These are phyloP conservation scores for Claviceps quebecensis DNA, from an alignment of 2,329 filamentous ascomycete species.

Conservation along the genomic window DNA sequence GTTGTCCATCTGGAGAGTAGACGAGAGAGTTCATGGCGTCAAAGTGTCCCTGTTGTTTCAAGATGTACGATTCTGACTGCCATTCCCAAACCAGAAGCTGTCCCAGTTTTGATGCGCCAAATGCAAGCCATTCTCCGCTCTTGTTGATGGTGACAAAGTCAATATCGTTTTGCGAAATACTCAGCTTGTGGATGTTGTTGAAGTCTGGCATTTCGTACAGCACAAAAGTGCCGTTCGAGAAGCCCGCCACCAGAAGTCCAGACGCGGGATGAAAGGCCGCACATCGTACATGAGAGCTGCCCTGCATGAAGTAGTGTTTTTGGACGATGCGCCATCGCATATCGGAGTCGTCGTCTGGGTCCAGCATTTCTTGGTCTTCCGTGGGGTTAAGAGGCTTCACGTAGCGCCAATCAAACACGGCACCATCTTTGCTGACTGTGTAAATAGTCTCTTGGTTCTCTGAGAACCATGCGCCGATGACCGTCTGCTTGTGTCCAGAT, in stretches of 20 bases:
- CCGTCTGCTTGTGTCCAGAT: slow-evolving; percentile 77
- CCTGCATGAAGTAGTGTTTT: slow-evolving; percentile 87
- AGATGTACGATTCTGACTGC: slow-evolving; percentile 96
- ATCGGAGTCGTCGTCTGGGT: slow-evolving; percentile 46
- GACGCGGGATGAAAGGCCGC: slow-evolving; percentile 78
- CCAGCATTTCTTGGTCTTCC: slow-evolving; percentile 45
- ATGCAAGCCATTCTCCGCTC: slow-evolving; percentile 91
- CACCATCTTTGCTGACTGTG: slow-evolving; percentile 94
- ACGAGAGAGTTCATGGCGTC: slow-evolving; percentile 88
- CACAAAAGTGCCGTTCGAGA: slow-evolving; percentile 86
- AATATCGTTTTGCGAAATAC: slow-evolving; percentile 93
- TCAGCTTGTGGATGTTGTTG: slow-evolving; percentile 81
- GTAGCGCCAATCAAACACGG: slow-evolving; percentile 88
- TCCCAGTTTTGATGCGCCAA: slow-evolving; percentile 87
- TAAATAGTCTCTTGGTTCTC: slow-evolving; percentile 90
- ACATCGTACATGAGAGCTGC: slow-evolving; percentile 72
- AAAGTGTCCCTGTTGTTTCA: slow-evolving; percentile 96
- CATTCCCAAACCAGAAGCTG: slow-evolving; percentile 99
- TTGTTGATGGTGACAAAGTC: slow-evolving; percentile 91
- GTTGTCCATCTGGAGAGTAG: slow-evolving; percentile 87
- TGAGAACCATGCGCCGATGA: slow-evolving; percentile 94
- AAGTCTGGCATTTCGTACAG: slow-evolving; percentile 95
- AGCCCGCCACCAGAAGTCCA: slow-evolving; percentile 89
- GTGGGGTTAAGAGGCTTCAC: slow-evolving; percentile 43
- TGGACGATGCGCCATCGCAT: slow-evolving; percentile 85